Percentiles rank a stretch among this genome's conserved stretches.
Conservation (phyloP, 164 flowering plant species). For the Brasenia schreberi region DNA sequence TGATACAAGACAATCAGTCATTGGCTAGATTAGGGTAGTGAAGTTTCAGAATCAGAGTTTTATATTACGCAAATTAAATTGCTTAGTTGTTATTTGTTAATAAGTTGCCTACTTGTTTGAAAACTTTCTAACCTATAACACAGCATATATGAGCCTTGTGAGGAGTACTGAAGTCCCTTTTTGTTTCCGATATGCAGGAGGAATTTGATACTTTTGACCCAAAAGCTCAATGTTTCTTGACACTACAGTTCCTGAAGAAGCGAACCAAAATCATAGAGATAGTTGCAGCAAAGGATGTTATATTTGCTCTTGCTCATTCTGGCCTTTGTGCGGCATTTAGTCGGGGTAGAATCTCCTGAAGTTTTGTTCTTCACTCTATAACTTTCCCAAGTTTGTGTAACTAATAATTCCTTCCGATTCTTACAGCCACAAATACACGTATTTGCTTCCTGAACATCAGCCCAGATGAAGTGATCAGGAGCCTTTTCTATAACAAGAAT, state of each 20-base stretch:
- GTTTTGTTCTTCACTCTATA: background rate
- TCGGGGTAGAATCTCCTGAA: constrained; percentile 39
- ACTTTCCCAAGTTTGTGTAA: too few species aligned
- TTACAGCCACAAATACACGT: constrained; percentile 79
- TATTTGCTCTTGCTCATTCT: constrained; percentile 96
- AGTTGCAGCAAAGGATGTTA: constrained; percentile 93
- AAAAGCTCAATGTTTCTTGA: constrained; percentile 61
- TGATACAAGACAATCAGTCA: too few species aligned
- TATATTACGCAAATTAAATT: too few species aligned
- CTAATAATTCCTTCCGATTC: background rate
- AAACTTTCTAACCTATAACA: too few species aligned
- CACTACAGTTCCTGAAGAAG: constrained; percentile 71
- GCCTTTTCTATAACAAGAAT: constrained; percentile 93
- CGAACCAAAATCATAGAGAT: constrained; percentile 92
- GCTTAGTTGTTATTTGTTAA: too few species aligned
- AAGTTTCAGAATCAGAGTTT: too few species aligned
- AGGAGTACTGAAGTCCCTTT: too few species aligned
- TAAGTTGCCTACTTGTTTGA: too few species aligned
- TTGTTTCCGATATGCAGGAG: constrained; percentile 30
- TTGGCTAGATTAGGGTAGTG: too few species aligned
- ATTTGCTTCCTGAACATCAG: constrained; percentile 92
- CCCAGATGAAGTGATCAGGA: constrained; percentile 90
- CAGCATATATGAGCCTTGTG: too few species aligned
- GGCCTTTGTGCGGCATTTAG: constrained; percentile 99
- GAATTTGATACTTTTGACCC: constrained; percentile 98